phyloP scores from a whole-genome alignment of 2,329 filamentous ascomycete genomes.

The Xenosphaeropsis pyriputrescens region DNA sequence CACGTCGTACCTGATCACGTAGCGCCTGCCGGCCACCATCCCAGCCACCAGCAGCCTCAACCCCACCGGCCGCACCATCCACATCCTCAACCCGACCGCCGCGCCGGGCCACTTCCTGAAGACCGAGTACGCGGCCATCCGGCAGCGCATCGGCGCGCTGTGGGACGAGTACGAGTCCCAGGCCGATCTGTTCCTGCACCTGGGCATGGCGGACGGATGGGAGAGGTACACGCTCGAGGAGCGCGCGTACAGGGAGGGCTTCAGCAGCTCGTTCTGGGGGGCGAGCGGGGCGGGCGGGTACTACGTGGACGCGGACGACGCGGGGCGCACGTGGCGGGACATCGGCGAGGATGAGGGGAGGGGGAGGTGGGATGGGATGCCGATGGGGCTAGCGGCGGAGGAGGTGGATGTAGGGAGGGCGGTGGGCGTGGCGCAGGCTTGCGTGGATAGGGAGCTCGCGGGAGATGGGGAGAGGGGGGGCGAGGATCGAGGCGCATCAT shows the following conservation, averaged over 20 bases:
- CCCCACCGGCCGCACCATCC: not conserved
- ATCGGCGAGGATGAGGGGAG: not conserved
- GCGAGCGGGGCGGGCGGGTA: not conserved
- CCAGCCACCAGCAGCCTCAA: not conserved
- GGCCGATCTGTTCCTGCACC: constrained; percentile 1
- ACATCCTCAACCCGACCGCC: not conserved
- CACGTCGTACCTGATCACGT: not conserved
- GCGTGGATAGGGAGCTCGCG: not conserved
- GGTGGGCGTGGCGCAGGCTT: too few species aligned
- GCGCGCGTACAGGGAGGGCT: constrained; percentile 1
- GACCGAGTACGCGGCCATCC: not conserved
- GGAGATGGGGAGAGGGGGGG: not conserved
- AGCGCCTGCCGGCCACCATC: not conserved
- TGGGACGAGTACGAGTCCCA: not conserved
- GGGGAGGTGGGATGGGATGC: not conserved
- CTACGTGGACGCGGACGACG: not conserved
- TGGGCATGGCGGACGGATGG: constrained; percentile 1
- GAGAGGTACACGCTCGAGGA: not conserved
- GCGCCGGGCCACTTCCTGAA: not conserved
- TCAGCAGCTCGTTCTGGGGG: not conserved
- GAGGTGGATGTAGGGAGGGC: too few species aligned
- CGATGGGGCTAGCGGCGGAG: not conserved
- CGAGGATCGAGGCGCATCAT: not conserved
- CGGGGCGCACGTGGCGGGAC: not conserved
- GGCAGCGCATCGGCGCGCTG: not conserved